Base-by-base conservation (phyloP, 257 asterid species). In the Nicotiana benthamiana region DNA sequence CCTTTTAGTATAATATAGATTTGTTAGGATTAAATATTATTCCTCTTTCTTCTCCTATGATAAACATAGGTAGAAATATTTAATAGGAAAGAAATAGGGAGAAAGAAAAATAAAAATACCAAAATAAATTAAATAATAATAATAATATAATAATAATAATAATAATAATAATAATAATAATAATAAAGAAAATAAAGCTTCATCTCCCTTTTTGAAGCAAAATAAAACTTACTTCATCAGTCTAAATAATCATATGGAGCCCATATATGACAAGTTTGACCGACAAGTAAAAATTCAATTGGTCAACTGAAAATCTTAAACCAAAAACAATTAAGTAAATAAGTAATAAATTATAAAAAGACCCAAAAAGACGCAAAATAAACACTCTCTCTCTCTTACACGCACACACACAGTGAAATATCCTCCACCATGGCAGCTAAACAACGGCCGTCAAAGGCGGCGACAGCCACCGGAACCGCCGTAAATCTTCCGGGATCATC, bases 371-470 rank as follows among this genome's bases (percentile, higher is more conserved):
- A 40, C 48, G 48, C 48, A 40, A 9, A 40, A 40, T 40, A 40
- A 2, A 9, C 11, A 40, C 46, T 8, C 48, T 1, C 48, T 8
- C 46, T 36, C 46, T 34, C 36, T 3, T 0, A 32, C 43, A 34
- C 43, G 6, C 46, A 7, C 48, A 40, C 20, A 40, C 7, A 9
- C 20, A 34, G 75, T 32, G 40, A 54, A 48, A 10, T 13, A n/a
- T 8, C 12, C 1, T 34, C 59, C 67, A 64, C 87, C 84, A 93
- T 93, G 98, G 89, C 89, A 75, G 91, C 92, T 67, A 85, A 83
- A 87, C 90, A 82, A 83, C 90, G 97, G 82, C 82, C 89, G 80
- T 76, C 94, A 63, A 77, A 32, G 65, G 32, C 12, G 77, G 8
- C 30, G 36, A 53, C 28, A 77, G 78, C 86, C 2, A 57, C 87